Conservation (phyloP, 75 land plant genomes). For the Pinus albicaulis region DNA sequence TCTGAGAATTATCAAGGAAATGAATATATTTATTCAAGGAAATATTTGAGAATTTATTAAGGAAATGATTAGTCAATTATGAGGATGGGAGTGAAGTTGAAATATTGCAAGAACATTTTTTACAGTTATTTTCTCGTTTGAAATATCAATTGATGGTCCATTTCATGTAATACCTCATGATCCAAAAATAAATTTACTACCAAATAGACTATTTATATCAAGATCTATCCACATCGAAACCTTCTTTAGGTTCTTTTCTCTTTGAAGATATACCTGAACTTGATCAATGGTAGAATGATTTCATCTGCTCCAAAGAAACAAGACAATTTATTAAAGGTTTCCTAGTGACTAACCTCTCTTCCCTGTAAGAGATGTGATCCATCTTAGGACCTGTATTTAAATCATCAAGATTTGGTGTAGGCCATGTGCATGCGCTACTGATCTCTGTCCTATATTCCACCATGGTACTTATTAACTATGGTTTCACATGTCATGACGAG, state of each 20-base stretch:
- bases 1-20: too few relatives aligned
- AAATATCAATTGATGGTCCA: neutral
- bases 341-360: conserved; percentile 38
- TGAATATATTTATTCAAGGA: too few relatives aligned
- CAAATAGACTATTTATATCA: conserved; percentile 54
- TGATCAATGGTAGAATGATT: conserved; percentile 18
- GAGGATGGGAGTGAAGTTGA: neutral
- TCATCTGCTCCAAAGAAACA: conserved; percentile 36
- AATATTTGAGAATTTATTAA: too few relatives aligned
- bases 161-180: neutral
- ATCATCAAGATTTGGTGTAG: conserved; percentile 66
- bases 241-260: conserved; percentile 83
- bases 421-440: conserved; percentile 40
- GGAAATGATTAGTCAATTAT: neutral
- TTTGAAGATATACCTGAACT: conserved; percentile 31
- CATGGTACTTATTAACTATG: conserved; percentile 48
- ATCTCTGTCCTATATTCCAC: conserved; percentile 31
- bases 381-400: conserved; percentile 82
- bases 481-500: conserved; percentile 48
- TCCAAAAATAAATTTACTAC: conserved; percentile 30
- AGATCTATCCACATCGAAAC: conserved; percentile 47
- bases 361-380: conserved; percentile 47
- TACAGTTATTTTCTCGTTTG: neutral
- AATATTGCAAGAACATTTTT: neutral
- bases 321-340: conserved; percentile 40